A percentile compares a stretch with the other conserved stretches of the same genome.
These are phyloP conservation scores for Kazachstania sp. DNA, from an alignment of 1,139 yeast genomes.

Conservation along the genomic window DNA sequence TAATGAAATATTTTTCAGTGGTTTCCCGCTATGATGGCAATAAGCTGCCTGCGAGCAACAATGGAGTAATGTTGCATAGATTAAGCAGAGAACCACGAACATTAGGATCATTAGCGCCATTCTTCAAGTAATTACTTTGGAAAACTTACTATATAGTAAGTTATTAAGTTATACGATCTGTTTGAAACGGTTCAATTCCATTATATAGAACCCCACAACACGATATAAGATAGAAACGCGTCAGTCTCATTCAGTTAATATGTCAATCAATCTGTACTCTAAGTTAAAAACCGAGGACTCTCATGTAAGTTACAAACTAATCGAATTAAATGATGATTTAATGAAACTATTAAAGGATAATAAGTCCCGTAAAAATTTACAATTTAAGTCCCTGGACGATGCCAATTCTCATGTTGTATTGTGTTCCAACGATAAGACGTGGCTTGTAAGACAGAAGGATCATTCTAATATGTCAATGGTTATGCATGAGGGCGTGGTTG, in stretches of 20 bases:
- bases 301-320: constrained; percentile 40
- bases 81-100: no score
- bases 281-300: constrained; percentile 14
- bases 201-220: not conserved
- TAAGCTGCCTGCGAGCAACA: no score
- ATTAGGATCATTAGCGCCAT: no score
- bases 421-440: constrained; percentile 54
- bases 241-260: not conserved
- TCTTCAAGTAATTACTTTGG: no score
- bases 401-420: constrained; percentile 44
- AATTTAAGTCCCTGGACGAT: constrained; percentile 41
- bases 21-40: not conserved
- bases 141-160: no score
- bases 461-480: constrained; percentile 77
- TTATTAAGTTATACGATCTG: no score
- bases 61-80: no score
- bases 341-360: constrained; percentile 35
- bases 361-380: constrained; percentile 27
- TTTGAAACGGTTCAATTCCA: no score
- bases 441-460: constrained; percentile 65
- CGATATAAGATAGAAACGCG: not conserved
- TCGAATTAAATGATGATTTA: constrained; percentile 55
- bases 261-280: constrained; percentile 17
- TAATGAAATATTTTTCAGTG: not conserved
- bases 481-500: constrained; percentile 29